Percentiles rank a stretch among this genome's conserved stretches.
Conservation (phyloP, 768 basidiomycete species). For the Pleurotus citrinopileatus region DNA sequence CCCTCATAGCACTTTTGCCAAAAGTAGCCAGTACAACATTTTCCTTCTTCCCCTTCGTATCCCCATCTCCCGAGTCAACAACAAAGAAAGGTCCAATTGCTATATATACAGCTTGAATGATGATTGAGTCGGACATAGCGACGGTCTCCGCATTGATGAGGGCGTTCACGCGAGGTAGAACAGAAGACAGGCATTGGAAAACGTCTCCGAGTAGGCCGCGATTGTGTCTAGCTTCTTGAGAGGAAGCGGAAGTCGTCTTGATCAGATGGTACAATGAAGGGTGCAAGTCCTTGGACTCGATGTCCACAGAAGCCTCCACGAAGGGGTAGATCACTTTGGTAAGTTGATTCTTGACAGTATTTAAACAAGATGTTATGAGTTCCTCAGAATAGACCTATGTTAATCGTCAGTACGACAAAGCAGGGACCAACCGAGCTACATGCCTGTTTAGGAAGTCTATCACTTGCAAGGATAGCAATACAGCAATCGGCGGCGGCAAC, state of each 20-base stretch:
- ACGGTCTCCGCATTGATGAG: constrained; percentile 71
- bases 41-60: constrained; percentile 55
- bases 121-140: constrained; percentile 85
- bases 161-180: constrained; percentile 71
- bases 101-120: constrained; percentile 91
- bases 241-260: constrained; percentile 33
- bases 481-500: constrained; percentile 83
- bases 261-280: constrained; percentile 52
- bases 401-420: background rate
- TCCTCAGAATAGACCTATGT: constrained; percentile 90
- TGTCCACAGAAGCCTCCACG: constrained; percentile 62
- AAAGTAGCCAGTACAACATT: constrained; percentile 62
- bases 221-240: constrained; percentile 21
- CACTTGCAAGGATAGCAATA: constrained; percentile 73
- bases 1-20: constrained; percentile 79
- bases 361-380: constrained; percentile 76
- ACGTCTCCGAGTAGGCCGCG: constrained; percentile 60
- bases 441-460: constrained; percentile 85
- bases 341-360: constrained; percentile 76
- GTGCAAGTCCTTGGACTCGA: constrained; percentile 32
- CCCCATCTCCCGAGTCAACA: constrained; percentile 61
- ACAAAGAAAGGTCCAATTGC: constrained; percentile 94
- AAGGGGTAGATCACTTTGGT: constrained; percentile 82
- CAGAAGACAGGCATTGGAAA: constrained; percentile 68
- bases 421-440: constrained; percentile 15